phyloP scores from a whole-genome alignment of 73 alveolate genomes.

The Stentor coeruleus region DNA sequence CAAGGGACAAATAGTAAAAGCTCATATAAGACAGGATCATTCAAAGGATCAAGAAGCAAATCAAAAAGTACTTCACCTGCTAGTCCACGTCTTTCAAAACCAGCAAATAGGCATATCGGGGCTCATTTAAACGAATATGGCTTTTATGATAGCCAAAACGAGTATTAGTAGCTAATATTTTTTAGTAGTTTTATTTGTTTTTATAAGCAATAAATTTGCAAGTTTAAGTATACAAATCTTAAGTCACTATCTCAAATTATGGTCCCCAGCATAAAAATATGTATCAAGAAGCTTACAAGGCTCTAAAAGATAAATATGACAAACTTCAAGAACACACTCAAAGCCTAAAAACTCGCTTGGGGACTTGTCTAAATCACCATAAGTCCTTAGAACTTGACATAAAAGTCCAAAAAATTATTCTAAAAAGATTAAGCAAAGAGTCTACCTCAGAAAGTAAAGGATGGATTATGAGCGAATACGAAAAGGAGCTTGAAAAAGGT shows the following conservation, averaged over 20 bases:
- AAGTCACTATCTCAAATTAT: neutral
- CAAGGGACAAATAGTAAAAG: no score
- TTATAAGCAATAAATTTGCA: no score
- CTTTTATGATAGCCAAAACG: neutral
- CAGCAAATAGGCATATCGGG: neutral
- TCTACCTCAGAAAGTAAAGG: neutral
- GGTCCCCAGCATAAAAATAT: neutral
- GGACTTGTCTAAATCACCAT: neutral
- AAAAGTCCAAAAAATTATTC: neutral
- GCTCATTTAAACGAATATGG: neutral
- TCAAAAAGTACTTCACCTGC: no score
- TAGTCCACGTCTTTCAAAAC: neutral
- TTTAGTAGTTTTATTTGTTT: neutral
- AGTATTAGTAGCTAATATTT: neutral
- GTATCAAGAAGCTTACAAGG: neutral
- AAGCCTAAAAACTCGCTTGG: neutral
- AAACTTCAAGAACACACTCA: neutral
- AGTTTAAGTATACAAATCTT: neutral
- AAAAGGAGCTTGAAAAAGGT: constrained; percentile 22
- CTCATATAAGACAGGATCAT: no score
- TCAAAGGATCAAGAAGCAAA: no score
- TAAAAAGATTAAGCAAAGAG: neutral
- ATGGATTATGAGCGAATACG: constrained; percentile 14
- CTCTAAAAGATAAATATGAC: neutral
- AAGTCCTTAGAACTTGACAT: neutral